A percentile compares a stretch with the other conserved stretches of the same genome.
These are phyloP conservation scores for Phyllosticta capitalensis DNA, from an alignment of 2,329 filamentous ascomycete genomes.

Conservation along the genomic window DNA sequence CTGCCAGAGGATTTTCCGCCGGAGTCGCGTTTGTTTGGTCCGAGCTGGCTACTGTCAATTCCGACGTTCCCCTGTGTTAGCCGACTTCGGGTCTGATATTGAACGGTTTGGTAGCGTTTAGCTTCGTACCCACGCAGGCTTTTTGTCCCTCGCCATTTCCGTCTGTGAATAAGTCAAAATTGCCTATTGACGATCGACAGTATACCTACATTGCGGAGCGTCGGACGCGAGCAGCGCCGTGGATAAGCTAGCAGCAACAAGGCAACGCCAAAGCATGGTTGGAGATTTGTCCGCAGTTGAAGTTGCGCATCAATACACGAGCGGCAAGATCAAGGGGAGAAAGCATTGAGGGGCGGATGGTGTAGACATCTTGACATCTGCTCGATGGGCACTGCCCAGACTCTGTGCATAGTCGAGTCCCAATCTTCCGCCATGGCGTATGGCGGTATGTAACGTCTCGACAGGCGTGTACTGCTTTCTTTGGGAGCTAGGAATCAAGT, in stretches of 20 bases:
- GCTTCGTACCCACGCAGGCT: neutral
- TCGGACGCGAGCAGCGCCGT: neutral
- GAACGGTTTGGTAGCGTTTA: neutral
- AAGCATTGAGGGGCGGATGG: neutral
- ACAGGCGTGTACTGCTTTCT: neutral
- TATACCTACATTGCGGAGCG: neutral
- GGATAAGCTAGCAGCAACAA: neutral
- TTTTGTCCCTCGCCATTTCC: neutral
- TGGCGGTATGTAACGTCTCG: neutral
- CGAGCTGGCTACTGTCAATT: neutral
- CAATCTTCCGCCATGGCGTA: neutral
- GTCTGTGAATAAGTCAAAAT: neutral
- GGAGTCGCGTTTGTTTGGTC: neutral
- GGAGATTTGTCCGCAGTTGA: neutral
- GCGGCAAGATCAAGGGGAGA: neutral
- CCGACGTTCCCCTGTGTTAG: neutral
- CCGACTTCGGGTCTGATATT: neutral
- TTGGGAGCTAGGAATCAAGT: neutral
- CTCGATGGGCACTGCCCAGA: neutral
- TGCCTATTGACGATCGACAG: neutral
- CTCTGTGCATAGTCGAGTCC: neutral
- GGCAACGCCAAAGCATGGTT: neutral
- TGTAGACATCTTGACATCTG: neutral
- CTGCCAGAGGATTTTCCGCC: conserved; percentile 38
- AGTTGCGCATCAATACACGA: neutral